Conservation (phyloP, 495 filamentous ascomycete species). For the Penicillium mononematosum region DNA sequence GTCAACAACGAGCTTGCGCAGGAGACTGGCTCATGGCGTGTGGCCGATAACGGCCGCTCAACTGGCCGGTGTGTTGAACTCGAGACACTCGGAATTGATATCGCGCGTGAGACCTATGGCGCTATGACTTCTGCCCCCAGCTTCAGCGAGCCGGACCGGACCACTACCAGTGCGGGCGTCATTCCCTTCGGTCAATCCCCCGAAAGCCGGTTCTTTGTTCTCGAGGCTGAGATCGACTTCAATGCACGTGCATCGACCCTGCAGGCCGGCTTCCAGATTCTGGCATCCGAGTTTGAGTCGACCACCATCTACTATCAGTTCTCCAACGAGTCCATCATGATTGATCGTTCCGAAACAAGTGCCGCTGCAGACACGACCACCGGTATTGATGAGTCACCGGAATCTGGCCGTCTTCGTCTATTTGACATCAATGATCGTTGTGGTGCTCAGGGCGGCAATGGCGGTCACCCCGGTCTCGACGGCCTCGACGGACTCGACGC, state of each 20-base stretch:
- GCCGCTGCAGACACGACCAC: neutral
- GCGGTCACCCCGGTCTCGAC: no score
- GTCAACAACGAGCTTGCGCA: neutral
- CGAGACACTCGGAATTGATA: neutral
- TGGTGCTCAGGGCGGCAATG: neutral
- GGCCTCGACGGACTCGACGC: no score
- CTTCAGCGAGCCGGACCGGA: neutral
- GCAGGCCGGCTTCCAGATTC: neutral
- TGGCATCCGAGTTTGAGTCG: neutral
- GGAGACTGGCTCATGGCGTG: neutral
- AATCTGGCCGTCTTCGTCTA: neutral
- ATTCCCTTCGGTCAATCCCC: neutral
- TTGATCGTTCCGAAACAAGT: neutral
- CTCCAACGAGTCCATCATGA: neutral
- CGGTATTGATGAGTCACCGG: neutral
- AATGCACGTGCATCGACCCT: neutral
- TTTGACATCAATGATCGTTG: neutral
- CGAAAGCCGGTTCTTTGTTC: neutral
- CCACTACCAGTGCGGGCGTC: neutral
- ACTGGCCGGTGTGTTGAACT: neutral
- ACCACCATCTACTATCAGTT: neutral
- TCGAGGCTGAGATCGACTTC: neutral
- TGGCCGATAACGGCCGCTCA: neutral
- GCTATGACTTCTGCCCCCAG: neutral
- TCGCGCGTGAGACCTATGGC: neutral